Conservation (phyloP, 2,329 filamentous ascomycete genomes). For the Thelonectria blattea region DNA sequence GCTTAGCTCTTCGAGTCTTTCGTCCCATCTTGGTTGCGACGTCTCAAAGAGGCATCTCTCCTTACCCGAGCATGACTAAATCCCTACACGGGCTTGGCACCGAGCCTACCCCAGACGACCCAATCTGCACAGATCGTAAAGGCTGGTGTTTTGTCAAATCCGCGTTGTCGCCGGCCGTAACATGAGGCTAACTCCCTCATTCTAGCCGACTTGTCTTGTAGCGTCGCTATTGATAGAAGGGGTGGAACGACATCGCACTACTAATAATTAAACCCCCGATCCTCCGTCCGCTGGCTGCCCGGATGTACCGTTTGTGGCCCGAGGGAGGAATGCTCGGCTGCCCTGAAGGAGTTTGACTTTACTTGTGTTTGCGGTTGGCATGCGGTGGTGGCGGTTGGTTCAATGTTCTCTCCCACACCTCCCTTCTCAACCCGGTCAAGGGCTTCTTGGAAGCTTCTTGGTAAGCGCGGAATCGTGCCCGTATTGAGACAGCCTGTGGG, state of each 20-base stretch:
- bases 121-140: slow-evolving; percentile 12
- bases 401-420: neutral
- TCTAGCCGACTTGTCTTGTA: neutral
- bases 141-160: neutral
- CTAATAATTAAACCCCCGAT: neutral
- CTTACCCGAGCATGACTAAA: neutral
- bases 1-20: neutral
- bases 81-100: neutral
- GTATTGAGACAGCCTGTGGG: slow-evolving; percentile 5
- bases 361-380: neutral
- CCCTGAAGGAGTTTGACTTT: neutral
- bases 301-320: neutral
- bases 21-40: neutral
- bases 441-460: neutral
- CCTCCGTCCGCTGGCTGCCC: neutral
- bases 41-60: neutral
- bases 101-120: slow-evolving; percentile 1
- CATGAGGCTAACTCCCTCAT: neutral
- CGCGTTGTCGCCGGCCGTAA: neutral
- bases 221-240: neutral
- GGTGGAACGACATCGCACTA: neutral
- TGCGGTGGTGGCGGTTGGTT: neutral
- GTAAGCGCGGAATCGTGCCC: slow-evolving; percentile 4
- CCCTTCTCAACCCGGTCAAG: neutral
- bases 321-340: neutral